Evolutionary conservation across 2,329 filamentous ascomycete species (phyloP).

Genomic region (Aspergillus tubingensis): DNA sequence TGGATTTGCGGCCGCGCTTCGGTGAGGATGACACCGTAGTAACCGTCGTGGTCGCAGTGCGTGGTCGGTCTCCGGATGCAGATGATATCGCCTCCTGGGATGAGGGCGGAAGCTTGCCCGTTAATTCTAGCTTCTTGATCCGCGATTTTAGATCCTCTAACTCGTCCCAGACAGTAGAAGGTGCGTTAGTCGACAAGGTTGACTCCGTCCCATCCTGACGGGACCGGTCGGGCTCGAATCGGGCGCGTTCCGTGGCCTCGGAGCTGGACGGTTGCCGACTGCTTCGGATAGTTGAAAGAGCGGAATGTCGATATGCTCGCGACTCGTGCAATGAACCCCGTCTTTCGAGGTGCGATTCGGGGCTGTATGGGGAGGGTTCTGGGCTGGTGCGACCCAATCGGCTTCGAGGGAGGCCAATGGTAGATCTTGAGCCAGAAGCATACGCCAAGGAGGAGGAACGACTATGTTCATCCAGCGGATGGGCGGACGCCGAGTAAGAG

Average conservation of each 20-base stretch:
- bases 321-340: slow-evolving; percentile 37
- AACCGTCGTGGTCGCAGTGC: slow-evolving; percentile 85
- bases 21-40: slow-evolving; percentile 91
- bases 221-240: slow-evolving; percentile 36
- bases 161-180: slow-evolving; percentile 96
- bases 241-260: slow-evolving; percentile 38
- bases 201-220: slow-evolving; percentile 74
- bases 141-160: slow-evolving; percentile 92
- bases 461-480: slow-evolving; percentile 42
- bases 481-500: slow-evolving; percentile 37
- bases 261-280: slow-evolving; percentile 39
- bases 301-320: slow-evolving; percentile 37
- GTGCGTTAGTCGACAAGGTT: slow-evolving; percentile 80
- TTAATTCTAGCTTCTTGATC: slow-evolving; percentile 85
- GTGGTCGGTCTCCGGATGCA: slow-evolving; percentile 75
- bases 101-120: slow-evolving; percentile 80
- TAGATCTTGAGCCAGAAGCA: slow-evolving; percentile 38
- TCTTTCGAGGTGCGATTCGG: slow-evolving; percentile 31
- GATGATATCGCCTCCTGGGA: slow-evolving; percentile 78
- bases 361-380: slow-evolving; percentile 36
- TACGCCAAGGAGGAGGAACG: slow-evolving; percentile 38
- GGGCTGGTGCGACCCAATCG: slow-evolving; percentile 39
- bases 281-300: slow-evolving; percentile 37
- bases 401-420: slow-evolving; percentile 39
- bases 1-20: slow-evolving; percentile 64